phyloP scores from a whole-genome alignment of 164 flowering plant genomes.

The Stephania japonica region DNA sequence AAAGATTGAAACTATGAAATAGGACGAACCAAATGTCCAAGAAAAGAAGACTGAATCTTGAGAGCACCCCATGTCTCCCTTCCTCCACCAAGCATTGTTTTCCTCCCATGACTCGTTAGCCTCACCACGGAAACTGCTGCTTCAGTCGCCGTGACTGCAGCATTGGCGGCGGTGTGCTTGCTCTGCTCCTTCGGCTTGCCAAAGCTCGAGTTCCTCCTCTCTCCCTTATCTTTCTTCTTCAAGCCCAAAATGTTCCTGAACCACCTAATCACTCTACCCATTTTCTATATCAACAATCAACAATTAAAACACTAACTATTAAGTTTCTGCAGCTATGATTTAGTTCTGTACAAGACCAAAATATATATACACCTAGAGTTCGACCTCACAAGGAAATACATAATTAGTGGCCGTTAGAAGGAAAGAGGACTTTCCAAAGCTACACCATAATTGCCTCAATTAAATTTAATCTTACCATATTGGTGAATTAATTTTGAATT shows the following conservation, averaged over 20 bases:
- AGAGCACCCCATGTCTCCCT: conserved; percentile 67
- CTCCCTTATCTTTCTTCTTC: conserved; percentile 51
- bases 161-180: conserved; percentile 93
- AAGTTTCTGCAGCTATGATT: too few species aligned
- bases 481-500: too few species aligned
- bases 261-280: conserved; percentile 84
- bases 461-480: too few species aligned
- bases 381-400: too few species aligned
- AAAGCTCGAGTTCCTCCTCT: conserved; percentile 44
- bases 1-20: neutral
- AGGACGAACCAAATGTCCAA: conserved; percentile 65
- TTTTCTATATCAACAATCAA: conserved; percentile 18
- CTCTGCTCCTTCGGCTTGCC: conserved; percentile 60
- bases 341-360: too few species aligned
- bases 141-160: conserved; percentile 92
- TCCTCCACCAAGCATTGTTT: conserved; percentile 55
- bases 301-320: too few species aligned
- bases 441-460: too few species aligned
- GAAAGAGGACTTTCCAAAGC: too few species aligned
- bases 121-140: too few species aligned
- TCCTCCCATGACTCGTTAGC: too few species aligned
- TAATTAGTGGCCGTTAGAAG: too few species aligned
- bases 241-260: conserved; percentile 57
- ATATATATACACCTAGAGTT: too few species aligned
- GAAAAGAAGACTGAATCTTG: conserved; percentile 69